Evolutionary conservation across 129 eudicot species (phyloP), one percentile per base, ranked within the genome.

Genomic region (Helianthus tuberosus): DNA sequence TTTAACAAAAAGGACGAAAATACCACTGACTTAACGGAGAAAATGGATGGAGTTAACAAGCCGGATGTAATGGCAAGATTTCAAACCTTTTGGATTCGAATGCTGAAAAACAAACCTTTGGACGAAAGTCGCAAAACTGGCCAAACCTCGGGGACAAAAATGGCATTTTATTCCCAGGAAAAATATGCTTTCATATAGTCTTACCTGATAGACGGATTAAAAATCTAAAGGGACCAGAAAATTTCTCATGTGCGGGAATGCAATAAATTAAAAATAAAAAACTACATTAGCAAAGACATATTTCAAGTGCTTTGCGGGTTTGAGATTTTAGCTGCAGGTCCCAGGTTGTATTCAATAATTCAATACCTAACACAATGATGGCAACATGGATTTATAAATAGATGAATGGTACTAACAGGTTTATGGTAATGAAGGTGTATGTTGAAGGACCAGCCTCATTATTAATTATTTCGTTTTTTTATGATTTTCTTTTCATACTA

Each of bases 301-400:
- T 52, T 68, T 77, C 81, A 58, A 69, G 63, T 70, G 25, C 81
- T 59, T 77, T 68, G 49, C 1, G 13, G 51, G 23, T 43, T 75
- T 54, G 25, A 66, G 74, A 76, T 46, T 53, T 71, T 55, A 76
- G 75, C 80, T 46, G 58, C 66, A 32, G 66, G 66, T 17, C 80
- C 80, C 80, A 68, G 69, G 73, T 58, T 48, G 68, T 69, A 57
- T 68, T 41, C 39, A 76, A 66, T 76, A 32, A 76, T 58, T 76
- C 68, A 32, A 50, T 12, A 39, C 71, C 69, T 58, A 66, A 76
- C 80, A 76, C 16, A 67, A 68, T 76, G 69, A 76, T 68, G 75
- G 60, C 50, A 47, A 32, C 62, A 68, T 46, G 54, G 80, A 44
- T 41, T 68, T 29, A 68, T 57, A 32, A 68, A 58, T 29, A 3